Evolutionary conservation across 345 rosid species (phyloP).

Genomic region (Rhodamnia argentea): DNA sequence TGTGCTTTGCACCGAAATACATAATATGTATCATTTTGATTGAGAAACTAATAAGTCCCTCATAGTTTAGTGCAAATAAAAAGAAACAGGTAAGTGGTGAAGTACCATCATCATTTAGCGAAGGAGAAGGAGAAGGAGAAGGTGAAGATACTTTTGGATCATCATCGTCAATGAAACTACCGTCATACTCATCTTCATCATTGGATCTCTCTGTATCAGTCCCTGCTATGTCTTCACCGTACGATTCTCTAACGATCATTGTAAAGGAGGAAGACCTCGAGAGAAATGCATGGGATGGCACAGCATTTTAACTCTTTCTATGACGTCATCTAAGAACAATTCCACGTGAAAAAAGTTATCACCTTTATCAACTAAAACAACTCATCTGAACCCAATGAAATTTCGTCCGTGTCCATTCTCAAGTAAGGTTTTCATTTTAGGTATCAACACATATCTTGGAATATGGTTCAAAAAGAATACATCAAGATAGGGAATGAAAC

Average conservation of each 20-base stretch:
- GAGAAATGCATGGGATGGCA: neutral
- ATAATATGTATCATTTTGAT: neutral
- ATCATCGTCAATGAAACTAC: conserved; percentile 64
- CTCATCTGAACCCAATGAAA: neutral
- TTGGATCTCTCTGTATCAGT: conserved; percentile 45
- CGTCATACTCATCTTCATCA: conserved; percentile 48
- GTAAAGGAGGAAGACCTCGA: conserved; percentile 5
- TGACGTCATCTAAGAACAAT: neutral
- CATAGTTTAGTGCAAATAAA: neutral
- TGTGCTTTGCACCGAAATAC: neutral
- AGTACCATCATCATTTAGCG: conserved; percentile 23
- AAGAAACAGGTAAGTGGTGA: neutral
- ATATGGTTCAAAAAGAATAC: neutral
- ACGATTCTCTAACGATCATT: conserved; percentile 32
- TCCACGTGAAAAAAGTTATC: neutral
- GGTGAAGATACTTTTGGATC: conserved; percentile 14
- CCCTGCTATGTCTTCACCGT: conserved; percentile 55
- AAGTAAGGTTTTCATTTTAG: neutral
- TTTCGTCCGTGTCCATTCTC: neutral
- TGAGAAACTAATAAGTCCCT: neutral
- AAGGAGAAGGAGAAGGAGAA: conserved; percentile 19
- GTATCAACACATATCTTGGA: neutral
- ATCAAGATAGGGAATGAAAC: neutral
- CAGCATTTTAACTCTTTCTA: neutral
- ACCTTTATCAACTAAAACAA: neutral